Percentiles rank a stretch among this genome's conserved stretches.
phyloP scores from a whole-genome alignment of 495 filamentous ascomycete genomes.

The Thermothielavioides terrestris region DNA sequence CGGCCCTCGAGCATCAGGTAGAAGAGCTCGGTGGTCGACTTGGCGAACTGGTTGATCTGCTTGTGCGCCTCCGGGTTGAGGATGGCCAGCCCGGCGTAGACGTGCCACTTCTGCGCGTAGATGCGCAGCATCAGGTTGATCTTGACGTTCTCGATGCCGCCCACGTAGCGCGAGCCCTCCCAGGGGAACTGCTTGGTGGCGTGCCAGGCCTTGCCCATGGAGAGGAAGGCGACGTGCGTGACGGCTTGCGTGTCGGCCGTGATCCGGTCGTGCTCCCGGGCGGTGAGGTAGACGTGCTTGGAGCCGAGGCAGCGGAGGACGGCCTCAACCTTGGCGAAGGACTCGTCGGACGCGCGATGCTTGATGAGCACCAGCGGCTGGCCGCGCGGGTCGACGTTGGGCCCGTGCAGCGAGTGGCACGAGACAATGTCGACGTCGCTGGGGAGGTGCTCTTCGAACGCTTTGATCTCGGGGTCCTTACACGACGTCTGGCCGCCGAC shows the following conservation, averaged over 20 bases:
- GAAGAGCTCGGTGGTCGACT: constrained; percentile 87
- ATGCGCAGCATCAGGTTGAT: constrained; percentile 96
- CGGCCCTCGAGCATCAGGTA: constrained; percentile 90
- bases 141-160: constrained; percentile 98
- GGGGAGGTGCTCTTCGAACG: constrained; percentile 85
- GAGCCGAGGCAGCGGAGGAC: constrained; percentile 76
- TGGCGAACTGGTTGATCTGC: constrained; percentile 90
- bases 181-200: constrained; percentile 91
- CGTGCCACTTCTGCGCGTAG: constrained; percentile 98
- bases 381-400: constrained; percentile 73
- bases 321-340: constrained; percentile 65
- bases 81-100: constrained; percentile 95
- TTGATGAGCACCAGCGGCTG: constrained; percentile 91
- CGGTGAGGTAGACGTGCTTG: constrained; percentile 76
- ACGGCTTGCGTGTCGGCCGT: constrained; percentile 97
- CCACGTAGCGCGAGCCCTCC: constrained; percentile 86
- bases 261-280: constrained; percentile 85
- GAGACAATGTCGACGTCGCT: constrained; percentile 87
- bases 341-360: constrained; percentile 73
- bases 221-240: constrained; percentile 92
- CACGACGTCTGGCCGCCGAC: constrained; percentile 97
- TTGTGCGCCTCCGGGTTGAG: constrained; percentile 83
- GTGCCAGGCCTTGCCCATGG: constrained; percentile 95
- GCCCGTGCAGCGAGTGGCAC: constrained; percentile 94
- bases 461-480: constrained; percentile 91